Conservation (phyloP, 495 filamentous ascomycete genomes). For the Talaromyces wortmannii region DNA sequence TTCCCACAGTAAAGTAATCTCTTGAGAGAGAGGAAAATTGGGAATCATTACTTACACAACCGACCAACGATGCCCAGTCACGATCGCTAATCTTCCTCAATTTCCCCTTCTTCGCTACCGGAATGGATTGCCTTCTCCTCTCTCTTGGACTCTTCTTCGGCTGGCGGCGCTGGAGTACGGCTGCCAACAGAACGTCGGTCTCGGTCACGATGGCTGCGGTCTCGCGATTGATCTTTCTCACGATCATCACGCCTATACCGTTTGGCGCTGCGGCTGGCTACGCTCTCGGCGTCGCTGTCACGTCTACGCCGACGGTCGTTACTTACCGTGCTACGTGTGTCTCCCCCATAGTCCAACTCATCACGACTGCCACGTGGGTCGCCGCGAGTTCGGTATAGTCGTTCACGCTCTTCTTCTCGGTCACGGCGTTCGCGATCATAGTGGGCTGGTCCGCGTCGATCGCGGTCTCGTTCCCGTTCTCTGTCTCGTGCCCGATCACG, state of each 20-base stretch:
- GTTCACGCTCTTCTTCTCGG: slow-evolving; percentile 78
- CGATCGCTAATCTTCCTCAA: slow-evolving; percentile 72
- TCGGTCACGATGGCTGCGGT: slow-evolving; percentile 53
- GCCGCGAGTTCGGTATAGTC: slow-evolving; percentile 74
- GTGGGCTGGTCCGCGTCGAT: slow-evolving; percentile 35
- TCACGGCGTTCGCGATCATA: slow-evolving; percentile 70
- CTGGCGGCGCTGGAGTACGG: slow-evolving; percentile 40
- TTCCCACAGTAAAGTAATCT: background rate
- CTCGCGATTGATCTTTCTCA: slow-evolving; percentile 20
- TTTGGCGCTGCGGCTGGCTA: slow-evolving; percentile 52
- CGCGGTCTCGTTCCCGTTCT: slow-evolving; percentile 48
- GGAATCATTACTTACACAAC: background rate
- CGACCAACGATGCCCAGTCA: background rate
- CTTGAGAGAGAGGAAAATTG: background rate
- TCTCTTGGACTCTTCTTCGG: slow-evolving; percentile 36
- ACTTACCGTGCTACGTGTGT: slow-evolving; percentile 53
- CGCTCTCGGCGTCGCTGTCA: slow-evolving; percentile 70
- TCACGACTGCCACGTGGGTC: slow-evolving; percentile 68
- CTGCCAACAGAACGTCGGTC: slow-evolving; percentile 45
- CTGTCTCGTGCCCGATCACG: slow-evolving; percentile 48
- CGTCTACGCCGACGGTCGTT: slow-evolving; percentile 51
- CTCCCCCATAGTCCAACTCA: slow-evolving; percentile 85
- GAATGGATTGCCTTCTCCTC: slow-evolving; percentile 67
- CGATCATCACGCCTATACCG: slow-evolving; percentile 38
- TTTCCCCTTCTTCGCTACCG: slow-evolving; percentile 96